These are phyloP conservation scores for Balakata baccata DNA, from an alignment of 345 rosid species.

Conservation along the genomic window DNA sequence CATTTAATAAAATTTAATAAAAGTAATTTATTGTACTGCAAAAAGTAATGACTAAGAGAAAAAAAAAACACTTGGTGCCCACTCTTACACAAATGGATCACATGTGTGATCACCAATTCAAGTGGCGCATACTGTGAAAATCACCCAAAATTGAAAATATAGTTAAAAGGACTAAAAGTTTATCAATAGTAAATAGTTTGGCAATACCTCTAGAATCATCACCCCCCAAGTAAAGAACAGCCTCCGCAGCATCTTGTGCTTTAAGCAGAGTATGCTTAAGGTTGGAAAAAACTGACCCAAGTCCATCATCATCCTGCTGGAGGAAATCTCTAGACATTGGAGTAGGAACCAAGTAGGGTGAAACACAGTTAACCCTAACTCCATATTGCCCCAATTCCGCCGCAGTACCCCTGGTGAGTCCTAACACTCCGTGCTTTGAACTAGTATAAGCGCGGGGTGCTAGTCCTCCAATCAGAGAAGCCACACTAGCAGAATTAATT, in stretches of 20 bases:
- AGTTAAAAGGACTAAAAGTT: too few relatives aligned
- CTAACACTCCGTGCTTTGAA: conserved; percentile 12
- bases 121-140: too few relatives aligned
- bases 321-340: conserved; percentile 13
- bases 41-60: too few relatives aligned
- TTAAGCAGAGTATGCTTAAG: not conserved
- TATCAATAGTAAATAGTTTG: too few relatives aligned
- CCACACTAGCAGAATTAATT: not conserved
- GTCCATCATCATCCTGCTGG: conserved; percentile 11
- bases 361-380: conserved; percentile 18
- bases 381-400: conserved; percentile 16
- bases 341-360: conserved; percentile 4
- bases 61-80: too few relatives aligned
- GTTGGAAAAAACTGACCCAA: not conserved
- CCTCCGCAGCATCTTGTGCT: conserved; percentile 13
- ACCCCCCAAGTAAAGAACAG: conserved; percentile 9
- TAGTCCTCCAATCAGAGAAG: not conserved
- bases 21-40: too few relatives aligned
- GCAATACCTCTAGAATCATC: conserved; percentile 16
- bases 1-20: too few relatives aligned
- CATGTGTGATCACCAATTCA: too few relatives aligned
- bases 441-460: conserved; percentile 5
- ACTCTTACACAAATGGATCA: too few relatives aligned
- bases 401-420: not conserved
- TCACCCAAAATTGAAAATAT: too few relatives aligned